A percentile compares a stretch with the other conserved stretches of the same genome.
phyloP scores from a whole-genome alignment of 257 asterid species.

The Anisodus acutangulus region DNA sequence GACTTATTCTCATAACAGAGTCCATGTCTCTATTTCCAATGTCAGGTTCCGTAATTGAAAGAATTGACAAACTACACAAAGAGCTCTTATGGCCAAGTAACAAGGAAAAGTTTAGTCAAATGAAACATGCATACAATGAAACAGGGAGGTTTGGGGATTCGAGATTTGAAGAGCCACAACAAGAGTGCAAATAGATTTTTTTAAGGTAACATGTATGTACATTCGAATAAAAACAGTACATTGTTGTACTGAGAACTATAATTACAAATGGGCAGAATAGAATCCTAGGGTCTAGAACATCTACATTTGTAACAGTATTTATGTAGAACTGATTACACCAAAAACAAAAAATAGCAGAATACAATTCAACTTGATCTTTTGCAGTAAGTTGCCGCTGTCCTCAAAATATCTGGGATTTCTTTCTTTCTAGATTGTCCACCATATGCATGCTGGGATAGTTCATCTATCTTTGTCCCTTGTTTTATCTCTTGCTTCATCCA shows the following conservation, averaged over 20 bases:
- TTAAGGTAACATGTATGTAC: background rate
- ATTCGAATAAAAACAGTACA: background rate
- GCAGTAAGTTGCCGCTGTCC: background rate
- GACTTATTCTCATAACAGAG: background rate
- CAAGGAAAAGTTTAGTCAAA: background rate
- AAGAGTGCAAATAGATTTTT: background rate
- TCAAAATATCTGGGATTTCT: background rate
- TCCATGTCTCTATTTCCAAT: background rate
- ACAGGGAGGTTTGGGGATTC: background rate
- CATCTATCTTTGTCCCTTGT: background rate
- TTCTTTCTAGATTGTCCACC: background rate
- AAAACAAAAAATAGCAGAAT: background rate
- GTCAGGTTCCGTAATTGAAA: background rate
- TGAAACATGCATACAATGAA: background rate
- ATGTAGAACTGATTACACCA: background rate
- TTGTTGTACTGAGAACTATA: background rate
- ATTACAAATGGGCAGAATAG: background rate
- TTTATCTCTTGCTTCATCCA: background rate
- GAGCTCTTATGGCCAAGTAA: background rate
- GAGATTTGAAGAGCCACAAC: background rate
- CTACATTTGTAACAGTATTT: background rate
- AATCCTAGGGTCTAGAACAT: background rate
- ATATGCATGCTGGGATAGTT: background rate
- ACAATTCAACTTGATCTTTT: background rate
- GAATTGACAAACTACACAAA: background rate